Base-by-base conservation (phyloP, 371 early-diverging fungal species). In the Zancudomyces culisetae region DNA sequence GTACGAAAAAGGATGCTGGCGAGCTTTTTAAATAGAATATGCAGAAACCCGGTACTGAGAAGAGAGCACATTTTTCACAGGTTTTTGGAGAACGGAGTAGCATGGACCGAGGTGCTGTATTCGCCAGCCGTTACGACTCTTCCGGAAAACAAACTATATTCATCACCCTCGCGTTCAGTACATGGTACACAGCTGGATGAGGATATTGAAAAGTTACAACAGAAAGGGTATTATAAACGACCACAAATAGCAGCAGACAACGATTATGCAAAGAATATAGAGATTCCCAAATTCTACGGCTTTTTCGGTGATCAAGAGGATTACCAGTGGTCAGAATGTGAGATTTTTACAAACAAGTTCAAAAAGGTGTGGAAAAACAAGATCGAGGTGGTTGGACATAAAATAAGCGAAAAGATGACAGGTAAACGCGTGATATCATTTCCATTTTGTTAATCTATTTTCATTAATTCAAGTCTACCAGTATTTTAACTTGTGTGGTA, bases 1-100 rank as follows among this genome's bases (percentile, higher is more conserved):
- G 73, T 80, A 26, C 79, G 96, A 21, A 87, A 87, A 70, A 76
- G 89, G 24, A 77, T 85, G 83, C 73, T 95, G 19, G 81, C 87
- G 62, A 72, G 79, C 19, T 95, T 95, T 61, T 63, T 95, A 51
- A 79, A 83, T 58, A 78, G 89, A 40, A 52, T 92, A 39, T 78
- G 75, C 0, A 67, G 65, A 41, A 89, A 95, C 66, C 89, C 90
- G 29, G 77, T 86, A 42, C 60, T 95, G 28, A 70, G 74, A 12
- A 69, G 76, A 48, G 89, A 85, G 46, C 90, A 92, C 60, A 68
- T 87, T n/a, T 35, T 49, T 22, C 49, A 49, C 20, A 19, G 49
- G 20, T 49, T 49, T 24, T 24, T 49, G 21, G 19, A 19, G 19
- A n/a, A n/a, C 6, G 20, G 24, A 4, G 24, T 12, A 62, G 49